Base-by-base conservation (phyloP, 306 rosid species). In the Echinosophora koreensis region DNA sequence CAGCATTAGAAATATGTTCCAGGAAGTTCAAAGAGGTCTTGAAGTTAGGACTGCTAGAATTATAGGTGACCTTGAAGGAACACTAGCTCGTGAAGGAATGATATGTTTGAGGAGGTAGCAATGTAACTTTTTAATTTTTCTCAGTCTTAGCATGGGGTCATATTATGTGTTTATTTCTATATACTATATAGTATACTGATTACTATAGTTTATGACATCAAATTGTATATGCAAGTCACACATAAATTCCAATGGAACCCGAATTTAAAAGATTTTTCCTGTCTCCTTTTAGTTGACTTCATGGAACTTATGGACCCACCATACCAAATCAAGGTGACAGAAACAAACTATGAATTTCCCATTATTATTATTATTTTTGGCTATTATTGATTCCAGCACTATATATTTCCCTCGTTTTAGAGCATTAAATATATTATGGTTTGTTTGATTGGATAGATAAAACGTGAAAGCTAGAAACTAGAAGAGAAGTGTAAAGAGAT, bases 31-130 rank as follows among this genome's bases (percentile, higher is more conserved):
- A 73, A 92, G 91, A 85, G 99, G 99, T 55, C 86, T 95, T 11
- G 97, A 92, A 80, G 92, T 92, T 82, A 80, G 93, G 41, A 92
- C 96, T 32, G 85, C 94, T 11, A 84, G 93, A 87, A 86, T 92
- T 35, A 95, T 92, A 39, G 99, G 99, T 66, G 97, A 95, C 74
- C 94, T 95, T 79, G 97, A 88, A 68, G 97, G 97, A 47, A 88
- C 97, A 68, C 87, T 95, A 66, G 97, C 99, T 71, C 85, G 97
- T 78, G 97, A 95, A 78, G 97, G 97, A 61, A 95, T 95, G 93
- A 89, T 71, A 79, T 66, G 85, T 18, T 90, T 86, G 78, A 89
- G 90, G 70, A 92, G 97, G 75, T 87, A 81, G 73, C 28, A 69
- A 63, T 74, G 35, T 17, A 8, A 68, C 47, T 39, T 44, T 10